Base-by-base conservation (phyloP, 2,329 filamentous ascomycete species). In the Pseudonectria foliicola region DNA sequence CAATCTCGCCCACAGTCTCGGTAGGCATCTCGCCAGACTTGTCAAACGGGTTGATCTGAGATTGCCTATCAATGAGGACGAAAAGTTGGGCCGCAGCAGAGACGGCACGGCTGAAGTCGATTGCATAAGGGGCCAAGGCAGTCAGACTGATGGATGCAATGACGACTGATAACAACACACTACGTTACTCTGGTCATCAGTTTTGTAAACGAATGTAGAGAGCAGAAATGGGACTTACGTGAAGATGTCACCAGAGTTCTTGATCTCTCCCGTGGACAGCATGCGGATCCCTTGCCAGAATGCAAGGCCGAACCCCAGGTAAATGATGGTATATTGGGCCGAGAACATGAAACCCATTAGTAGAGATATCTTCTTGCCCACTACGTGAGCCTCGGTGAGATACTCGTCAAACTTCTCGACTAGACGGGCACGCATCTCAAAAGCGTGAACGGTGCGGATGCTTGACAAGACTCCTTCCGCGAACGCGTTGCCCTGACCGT, bases 251-350 rank as follows among this genome's bases (percentile, higher is more conserved):
- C 65, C 65, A 6, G 57, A 49, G 7, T 56, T 46, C 1, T 42
- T 26, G 16, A 68, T 60, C 34, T 65, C 59, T 10, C 62, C 62
- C 2, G 46, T 48, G 8, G 53, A 46, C 12, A 59, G 49, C 53
- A 68, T 59, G 18, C 48, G 51, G 25, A 66, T 47, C 7, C 65
- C 66, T 37, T 67, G 64, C 65, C 65, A 69, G 34, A 68, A 69
- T 7, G 62, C 61, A 6, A 69, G 53, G 2, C 57, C 62, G 29
- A 64, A 65, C 8, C 63, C 64, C 2, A 59, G 49, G 26, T 65
- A 67, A 29, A 67, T 61, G 37, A 65, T 56, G 30, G 56, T 57
- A 34, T 64, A 67, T 40, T 64, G 57, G 4, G 43, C 46, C 3
- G 56, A 59, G 42, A 65, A 66, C 34, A 67, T 45, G 10, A 62